These are phyloP conservation scores for Suillus tomentosus DNA, from an alignment of 768 basidiomycete species.

Conservation along the genomic window DNA sequence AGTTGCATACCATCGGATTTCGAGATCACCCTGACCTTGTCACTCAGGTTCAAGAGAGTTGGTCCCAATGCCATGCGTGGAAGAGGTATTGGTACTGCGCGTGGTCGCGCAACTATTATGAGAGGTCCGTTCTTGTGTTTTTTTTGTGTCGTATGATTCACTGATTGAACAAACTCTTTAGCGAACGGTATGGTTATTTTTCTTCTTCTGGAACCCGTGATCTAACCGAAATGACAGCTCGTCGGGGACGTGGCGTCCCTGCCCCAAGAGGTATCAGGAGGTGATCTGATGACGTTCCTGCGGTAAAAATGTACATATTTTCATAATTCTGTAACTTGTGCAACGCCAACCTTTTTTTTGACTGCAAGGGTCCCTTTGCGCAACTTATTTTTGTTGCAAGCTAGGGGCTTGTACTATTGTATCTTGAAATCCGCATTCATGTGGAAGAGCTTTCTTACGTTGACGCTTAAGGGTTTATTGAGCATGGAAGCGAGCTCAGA, in stretches of 20 bases:
- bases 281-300: conserved; percentile 38
- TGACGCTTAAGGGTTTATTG: neutral
- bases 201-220: conserved; percentile 9
- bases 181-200: conserved; percentile 66
- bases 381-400: neutral
- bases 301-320: conserved; percentile 16
- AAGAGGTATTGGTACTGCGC: conserved; percentile 97
- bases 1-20: conserved; percentile 33
- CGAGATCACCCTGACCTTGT: conserved; percentile 16
- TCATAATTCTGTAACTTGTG: conserved; percentile 13
- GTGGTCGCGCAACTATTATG: conserved; percentile 98
- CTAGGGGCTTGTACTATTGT: neutral
- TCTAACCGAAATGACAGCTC: conserved; percentile 51
- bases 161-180: conserved; percentile 36
- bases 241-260: conserved; percentile 84
- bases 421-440: neutral
- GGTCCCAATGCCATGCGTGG: conserved; percentile 99
- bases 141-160: conserved; percentile 13
- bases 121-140: conserved; percentile 63
- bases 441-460: neutral
- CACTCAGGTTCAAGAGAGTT: conserved; percentile 92
- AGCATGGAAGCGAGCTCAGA: neutral
- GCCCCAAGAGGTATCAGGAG: conserved; percentile 80
- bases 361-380: neutral
- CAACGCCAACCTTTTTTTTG: neutral